Conservation (phyloP, 306 rosid genomes). For the Vigna mungo region DNA sequence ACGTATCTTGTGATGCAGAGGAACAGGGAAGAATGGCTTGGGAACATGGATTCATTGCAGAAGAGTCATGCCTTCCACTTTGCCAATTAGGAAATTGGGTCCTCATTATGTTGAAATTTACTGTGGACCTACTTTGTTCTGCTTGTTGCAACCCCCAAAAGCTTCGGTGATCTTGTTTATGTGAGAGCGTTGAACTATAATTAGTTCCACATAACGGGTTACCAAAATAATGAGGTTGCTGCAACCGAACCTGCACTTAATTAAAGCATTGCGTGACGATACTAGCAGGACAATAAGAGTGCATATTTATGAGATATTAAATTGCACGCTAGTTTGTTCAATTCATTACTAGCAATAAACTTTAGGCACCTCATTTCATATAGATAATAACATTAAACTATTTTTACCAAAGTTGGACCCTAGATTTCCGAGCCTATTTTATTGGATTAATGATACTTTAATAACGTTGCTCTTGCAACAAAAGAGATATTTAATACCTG, state of each 20-base stretch:
- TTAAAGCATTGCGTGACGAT: conserved; percentile 33
- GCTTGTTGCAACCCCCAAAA: conserved; percentile 60
- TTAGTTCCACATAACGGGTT: conserved; percentile 48
- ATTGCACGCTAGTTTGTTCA: conserved; percentile 21
- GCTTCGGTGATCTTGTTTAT: conserved; percentile 54
- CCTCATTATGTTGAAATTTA: conserved; percentile 43
- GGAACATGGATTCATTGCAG: conserved; percentile 32
- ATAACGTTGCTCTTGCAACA: conserved; percentile 13
- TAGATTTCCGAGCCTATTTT: conserved; percentile 10
- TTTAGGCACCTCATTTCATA: conserved; percentile 41
- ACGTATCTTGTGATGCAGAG: conserved; percentile 50
- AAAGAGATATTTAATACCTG: conserved; percentile 59
- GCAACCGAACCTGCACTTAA: conserved; percentile 55
- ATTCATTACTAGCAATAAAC: conserved; percentile 35
- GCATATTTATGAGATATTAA: conserved; percentile 21
- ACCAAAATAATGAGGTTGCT: conserved; percentile 57
- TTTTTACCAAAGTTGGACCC: conserved; percentile 16
- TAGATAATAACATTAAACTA: not conserved
- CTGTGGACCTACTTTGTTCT: conserved; percentile 50
- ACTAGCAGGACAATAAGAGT: conserved; percentile 19
- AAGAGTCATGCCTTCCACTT: conserved; percentile 54
- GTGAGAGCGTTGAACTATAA: conserved; percentile 45
- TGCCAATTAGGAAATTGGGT: conserved; percentile 62
- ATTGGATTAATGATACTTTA: not conserved
- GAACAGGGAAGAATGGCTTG: conserved; percentile 46